Evolutionary conservation across 768 basidiomycete genomes (phyloP).

Genomic region (Nevesoporus exiguus): DNA sequence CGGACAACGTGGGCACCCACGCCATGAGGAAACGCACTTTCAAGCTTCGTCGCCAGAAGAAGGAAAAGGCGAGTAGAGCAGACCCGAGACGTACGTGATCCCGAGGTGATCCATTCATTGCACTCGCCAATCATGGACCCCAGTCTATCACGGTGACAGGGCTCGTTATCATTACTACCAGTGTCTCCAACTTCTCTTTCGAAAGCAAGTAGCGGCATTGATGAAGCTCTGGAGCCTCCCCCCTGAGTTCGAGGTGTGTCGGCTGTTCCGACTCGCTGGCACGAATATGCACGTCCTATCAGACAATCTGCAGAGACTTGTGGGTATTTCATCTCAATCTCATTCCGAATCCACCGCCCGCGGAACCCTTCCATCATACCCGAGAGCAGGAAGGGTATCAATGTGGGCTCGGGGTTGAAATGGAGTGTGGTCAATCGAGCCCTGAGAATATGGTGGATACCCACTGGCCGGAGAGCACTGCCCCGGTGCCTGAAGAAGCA

Average conservation of each 20-base stretch:
- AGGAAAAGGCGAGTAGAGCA: slow-evolving; percentile 45
- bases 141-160: slow-evolving; percentile 83
- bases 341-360: slow-evolving; percentile 54
- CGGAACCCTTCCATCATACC: slow-evolving; percentile 55
- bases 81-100: slow-evolving; percentile 55
- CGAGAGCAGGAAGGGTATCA: slow-evolving; percentile 35
- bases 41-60: slow-evolving; percentile 55
- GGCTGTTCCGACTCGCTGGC: background rate
- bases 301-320: slow-evolving; percentile 76
- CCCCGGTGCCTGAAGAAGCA: slow-evolving; percentile 6
- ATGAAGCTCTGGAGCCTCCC: slow-evolving; percentile 67
- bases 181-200: slow-evolving; percentile 76
- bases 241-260: slow-evolving; percentile 69
- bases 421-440: slow-evolving; percentile 1
- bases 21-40: slow-evolving; percentile 61
- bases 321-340: slow-evolving; percentile 74
- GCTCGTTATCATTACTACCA: slow-evolving; percentile 81
- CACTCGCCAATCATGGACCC: background rate
- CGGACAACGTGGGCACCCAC: slow-evolving; percentile 61
- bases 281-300: slow-evolving; percentile 4
- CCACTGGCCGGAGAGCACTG: slow-evolving; percentile 8
- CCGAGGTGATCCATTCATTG: background rate
- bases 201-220: slow-evolving; percentile 70
- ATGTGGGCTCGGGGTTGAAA: slow-evolving; percentile 3
- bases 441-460: slow-evolving; percentile 18